Conservation (phyloP, 1,284 basidiomycete species). For the Cerioporus squamosus region DNA sequence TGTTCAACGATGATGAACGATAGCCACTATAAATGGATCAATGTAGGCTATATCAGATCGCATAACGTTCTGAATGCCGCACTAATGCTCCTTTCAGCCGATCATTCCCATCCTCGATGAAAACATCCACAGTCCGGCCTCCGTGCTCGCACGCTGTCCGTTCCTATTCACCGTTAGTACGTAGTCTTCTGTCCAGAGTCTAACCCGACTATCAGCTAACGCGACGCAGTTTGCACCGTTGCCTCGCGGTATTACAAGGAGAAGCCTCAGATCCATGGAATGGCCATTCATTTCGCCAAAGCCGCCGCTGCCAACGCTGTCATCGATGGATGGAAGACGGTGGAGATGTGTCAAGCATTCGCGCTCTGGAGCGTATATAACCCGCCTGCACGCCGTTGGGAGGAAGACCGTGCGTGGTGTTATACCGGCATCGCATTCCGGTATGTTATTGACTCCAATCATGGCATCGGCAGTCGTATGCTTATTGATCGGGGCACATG, state of each 20-base stretch:
- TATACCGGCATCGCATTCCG: constrained; percentile 38
- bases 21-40: constrained; percentile 43
- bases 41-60: constrained; percentile 34
- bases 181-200: constrained; percentile 15
- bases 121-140: constrained; percentile 41
- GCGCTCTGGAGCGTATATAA: constrained; percentile 37
- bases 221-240: constrained; percentile 39
- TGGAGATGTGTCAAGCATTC: constrained; percentile 41
- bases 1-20: background rate
- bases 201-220: background rate
- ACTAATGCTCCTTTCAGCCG: constrained; percentile 54
- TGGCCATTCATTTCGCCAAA: constrained; percentile 43
- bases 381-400: constrained; percentile 37
- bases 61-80: constrained; percentile 42
- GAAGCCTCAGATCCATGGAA: constrained; percentile 39
- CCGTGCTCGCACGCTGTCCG: constrained; percentile 42
- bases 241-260: constrained; percentile 41
- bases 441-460: constrained; percentile 8
- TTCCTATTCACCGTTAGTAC: constrained; percentile 44
- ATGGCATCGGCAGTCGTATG: too few relatives aligned
- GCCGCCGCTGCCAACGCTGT: constrained; percentile 39
- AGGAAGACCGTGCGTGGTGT: constrained; percentile 40
- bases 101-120: constrained; percentile 42
- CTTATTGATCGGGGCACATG: background rate
- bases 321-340: constrained; percentile 40